A percentile compares a stretch with the other conserved stretches of the same genome.
These are phyloP conservation scores for Hypoxylon lienhwacheense DNA, from an alignment of 495 filamentous ascomycete genomes.

Conservation along the genomic window DNA sequence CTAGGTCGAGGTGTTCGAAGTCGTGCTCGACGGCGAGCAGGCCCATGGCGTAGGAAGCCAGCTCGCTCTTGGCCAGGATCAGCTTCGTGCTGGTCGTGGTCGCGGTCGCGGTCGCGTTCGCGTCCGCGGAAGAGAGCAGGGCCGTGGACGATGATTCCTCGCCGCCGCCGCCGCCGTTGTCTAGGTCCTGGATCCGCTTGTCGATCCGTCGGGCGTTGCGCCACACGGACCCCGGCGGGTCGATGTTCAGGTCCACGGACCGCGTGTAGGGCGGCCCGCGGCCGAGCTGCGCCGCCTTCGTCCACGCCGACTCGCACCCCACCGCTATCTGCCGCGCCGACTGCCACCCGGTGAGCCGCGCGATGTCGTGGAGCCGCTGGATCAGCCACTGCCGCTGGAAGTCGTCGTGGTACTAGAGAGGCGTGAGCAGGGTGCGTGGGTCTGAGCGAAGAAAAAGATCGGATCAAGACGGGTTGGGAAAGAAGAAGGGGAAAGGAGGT, in stretches of 20 bases:
- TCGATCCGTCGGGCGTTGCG: constrained; percentile 47
- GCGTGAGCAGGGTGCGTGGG: constrained; percentile 11
- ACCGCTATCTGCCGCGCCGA: constrained; percentile 74
- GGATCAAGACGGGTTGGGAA: no score
- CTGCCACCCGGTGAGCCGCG: constrained; percentile 84
- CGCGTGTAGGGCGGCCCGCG: constrained; percentile 72
- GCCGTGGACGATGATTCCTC: no score
- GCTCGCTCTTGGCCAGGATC: constrained; percentile 51
- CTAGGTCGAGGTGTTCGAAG: constrained; percentile 52
- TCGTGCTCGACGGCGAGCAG: constrained; percentile 56
- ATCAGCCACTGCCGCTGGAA: constrained; percentile 77
- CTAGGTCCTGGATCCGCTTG: constrained; percentile 44
- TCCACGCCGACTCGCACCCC: constrained; percentile 85
- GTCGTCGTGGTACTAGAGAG: constrained; percentile 66
- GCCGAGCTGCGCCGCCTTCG: constrained; percentile 66
- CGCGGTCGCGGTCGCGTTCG: no score
- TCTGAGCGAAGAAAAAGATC: no score
- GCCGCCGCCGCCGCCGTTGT: constrained; percentile 33
- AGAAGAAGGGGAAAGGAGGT: neutral
- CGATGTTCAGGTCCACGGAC: constrained; percentile 43
- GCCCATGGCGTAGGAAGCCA: constrained; percentile 57
- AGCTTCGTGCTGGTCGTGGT: no score
- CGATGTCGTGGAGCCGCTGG: constrained; percentile 69
- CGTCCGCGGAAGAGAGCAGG: no score
- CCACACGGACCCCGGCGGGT: constrained; percentile 43